phyloP scores from a whole-genome alignment of 768 basidiomycete species.

The Tephrocybe sp. region DNA sequence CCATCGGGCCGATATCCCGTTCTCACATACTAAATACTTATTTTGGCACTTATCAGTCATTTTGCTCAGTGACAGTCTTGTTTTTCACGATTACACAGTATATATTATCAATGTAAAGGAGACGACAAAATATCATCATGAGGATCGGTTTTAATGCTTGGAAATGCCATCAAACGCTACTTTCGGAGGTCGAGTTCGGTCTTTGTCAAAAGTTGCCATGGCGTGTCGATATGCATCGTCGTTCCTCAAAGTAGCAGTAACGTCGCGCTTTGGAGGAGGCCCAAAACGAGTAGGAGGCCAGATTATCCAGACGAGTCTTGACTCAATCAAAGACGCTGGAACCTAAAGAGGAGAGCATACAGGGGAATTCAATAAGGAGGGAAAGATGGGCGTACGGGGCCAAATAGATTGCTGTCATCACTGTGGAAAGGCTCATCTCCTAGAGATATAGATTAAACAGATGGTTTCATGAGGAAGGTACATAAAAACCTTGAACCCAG shows the following conservation, averaged over 20 bases:
- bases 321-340: slow-evolving; percentile 49
- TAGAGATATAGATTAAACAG: slow-evolving; percentile 20
- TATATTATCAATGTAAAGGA: no score
- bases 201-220: slow-evolving; percentile 38
- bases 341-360: slow-evolving; percentile 26
- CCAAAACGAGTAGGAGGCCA: slow-evolving; percentile 56
- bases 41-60: no score
- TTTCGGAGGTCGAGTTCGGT: slow-evolving; percentile 36
- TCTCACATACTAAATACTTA: no score
- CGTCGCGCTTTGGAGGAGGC: slow-evolving; percentile 14
- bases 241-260: slow-evolving; percentile 10
- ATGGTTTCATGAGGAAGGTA: not conserved
- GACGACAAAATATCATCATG: not conserved
- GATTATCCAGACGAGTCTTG: slow-evolving; percentile 46
- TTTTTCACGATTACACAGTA: no score
- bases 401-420: slow-evolving; percentile 72
- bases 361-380: not conserved
- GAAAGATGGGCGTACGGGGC: slow-evolving; percentile 50
- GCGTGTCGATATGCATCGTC: slow-evolving; percentile 28
- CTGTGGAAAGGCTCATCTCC: slow-evolving; percentile 70
- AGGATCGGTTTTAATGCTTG: slow-evolving; percentile 2
- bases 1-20: not conserved
- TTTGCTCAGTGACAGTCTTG: no score
- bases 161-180: slow-evolving; percentile 24
- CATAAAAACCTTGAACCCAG: slow-evolving; percentile 66